These are phyloP conservation scores for Epichloe hybrida DNA, from an alignment of 2,329 filamentous ascomycete genomes.

Conservation along the genomic window DNA sequence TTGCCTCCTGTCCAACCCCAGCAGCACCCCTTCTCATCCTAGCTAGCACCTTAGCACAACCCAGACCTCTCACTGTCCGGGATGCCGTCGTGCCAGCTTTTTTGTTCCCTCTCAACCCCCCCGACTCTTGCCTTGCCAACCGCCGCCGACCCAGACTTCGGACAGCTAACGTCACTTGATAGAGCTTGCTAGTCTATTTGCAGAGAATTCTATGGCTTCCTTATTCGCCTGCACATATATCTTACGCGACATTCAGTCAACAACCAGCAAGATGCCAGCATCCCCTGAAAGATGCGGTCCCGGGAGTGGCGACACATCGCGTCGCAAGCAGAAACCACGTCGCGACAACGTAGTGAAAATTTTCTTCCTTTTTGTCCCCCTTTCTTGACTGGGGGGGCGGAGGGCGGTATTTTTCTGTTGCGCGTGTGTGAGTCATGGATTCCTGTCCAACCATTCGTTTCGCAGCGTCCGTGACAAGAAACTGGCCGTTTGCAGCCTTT, in stretches of 20 bases:
- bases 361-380: slow-evolving; percentile 4
- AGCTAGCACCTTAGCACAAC: slow-evolving; percentile 10
- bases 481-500: slow-evolving; percentile 18
- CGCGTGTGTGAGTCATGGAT: slow-evolving; percentile 16
- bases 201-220: no score
- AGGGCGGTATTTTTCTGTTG: slow-evolving; percentile 2
- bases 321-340: slow-evolving; percentile 6
- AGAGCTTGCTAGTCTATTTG: no score
- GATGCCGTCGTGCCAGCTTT: background rate
- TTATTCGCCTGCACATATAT: no score
- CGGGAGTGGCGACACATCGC: slow-evolving; percentile 6
- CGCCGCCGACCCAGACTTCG: no score
- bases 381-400: background rate
- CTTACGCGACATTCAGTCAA: no score
- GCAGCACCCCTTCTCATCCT: slow-evolving; percentile 9
- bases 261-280: background rate
- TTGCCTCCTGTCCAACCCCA: slow-evolving; percentile 12
- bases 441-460: slow-evolving; percentile 12
- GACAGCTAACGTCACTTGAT: no score
- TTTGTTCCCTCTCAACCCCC: background rate
- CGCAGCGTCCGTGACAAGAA: slow-evolving; percentile 13
- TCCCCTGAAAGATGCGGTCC: background rate
- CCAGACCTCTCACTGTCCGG: background rate
- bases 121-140: background rate
- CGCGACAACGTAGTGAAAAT: slow-evolving; percentile 7